Evolutionary conservation across 1,284 basidiomycete species (phyloP).

Genomic region (Ganoderma resinaceum): DNA sequence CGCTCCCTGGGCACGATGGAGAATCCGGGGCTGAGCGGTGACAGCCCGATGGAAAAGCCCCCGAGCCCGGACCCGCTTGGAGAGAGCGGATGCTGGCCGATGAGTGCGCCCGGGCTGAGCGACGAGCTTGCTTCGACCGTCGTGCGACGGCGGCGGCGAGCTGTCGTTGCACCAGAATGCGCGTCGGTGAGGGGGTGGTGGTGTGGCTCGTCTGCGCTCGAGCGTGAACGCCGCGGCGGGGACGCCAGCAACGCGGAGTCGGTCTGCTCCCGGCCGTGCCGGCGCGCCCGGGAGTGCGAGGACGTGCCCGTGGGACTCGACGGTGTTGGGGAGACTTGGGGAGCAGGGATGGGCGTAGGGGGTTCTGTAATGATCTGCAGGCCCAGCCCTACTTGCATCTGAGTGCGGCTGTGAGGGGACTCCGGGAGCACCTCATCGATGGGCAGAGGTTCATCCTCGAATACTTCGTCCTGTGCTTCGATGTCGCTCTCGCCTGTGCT

Average conservation of each 20-base stretch:
- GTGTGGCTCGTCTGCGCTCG: slow-evolving; percentile 14
- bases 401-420: slow-evolving; percentile 12
- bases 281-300: slow-evolving; percentile 10
- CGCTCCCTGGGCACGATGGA: slow-evolving; percentile 62
- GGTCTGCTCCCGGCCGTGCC: slow-evolving; percentile 33
- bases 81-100: slow-evolving; percentile 31
- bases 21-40: slow-evolving; percentile 78
- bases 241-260: slow-evolving; percentile 31
- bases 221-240: slow-evolving; percentile 28
- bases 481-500: slow-evolving; percentile 26
- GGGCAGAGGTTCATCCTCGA: slow-evolving; percentile 42
- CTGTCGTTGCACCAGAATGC: slow-evolving; percentile 10
- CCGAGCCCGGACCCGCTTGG: slow-evolving; percentile 39
- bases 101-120: slow-evolving; percentile 20
- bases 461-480: slow-evolving; percentile 37
- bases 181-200: not conserved
- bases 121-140: slow-evolving; percentile 26
- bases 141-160: slow-evolving; percentile 29
- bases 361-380: slow-evolving; percentile 28
- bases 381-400: slow-evolving; percentile 24
- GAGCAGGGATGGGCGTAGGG: slow-evolving; percentile 23
- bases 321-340: slow-evolving; percentile 22
- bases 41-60: slow-evolving; percentile 77
- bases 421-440: slow-evolving; percentile 24
- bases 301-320: slow-evolving; percentile 11